Evolutionary conservation across 768 basidiomycete species (phyloP).

Genomic region (Clitopilus passeckerianus): DNA sequence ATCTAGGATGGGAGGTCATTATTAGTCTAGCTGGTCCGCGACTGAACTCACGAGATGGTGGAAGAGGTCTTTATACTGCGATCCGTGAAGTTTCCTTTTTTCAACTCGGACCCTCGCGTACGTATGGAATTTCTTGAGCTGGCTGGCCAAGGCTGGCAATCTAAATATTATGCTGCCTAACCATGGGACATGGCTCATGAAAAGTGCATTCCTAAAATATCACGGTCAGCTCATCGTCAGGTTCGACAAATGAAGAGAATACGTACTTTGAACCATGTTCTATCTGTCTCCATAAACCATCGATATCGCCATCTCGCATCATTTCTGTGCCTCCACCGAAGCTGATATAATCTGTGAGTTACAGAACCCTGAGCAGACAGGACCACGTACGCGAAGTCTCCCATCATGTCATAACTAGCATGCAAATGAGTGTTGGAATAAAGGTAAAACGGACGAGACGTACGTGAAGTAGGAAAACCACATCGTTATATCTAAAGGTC

Average conservation of each 20-base stretch:
- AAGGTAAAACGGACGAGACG: conserved; percentile 11
- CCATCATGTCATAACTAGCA: conserved; percentile 38
- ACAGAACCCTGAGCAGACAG: neutral
- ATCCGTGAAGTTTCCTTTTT: conserved; percentile 30
- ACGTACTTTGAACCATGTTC: conserved; percentile 38
- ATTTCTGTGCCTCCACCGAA: conserved; percentile 20
- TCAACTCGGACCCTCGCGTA: conserved; percentile 33
- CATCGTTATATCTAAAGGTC: conserved; percentile 23
- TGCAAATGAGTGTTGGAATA: neutral
- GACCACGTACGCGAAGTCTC: conserved; percentile 22
- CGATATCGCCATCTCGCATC: conserved; percentile 34
- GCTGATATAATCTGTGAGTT: neutral
- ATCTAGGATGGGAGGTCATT: conserved; percentile 18
- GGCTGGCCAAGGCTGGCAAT: conserved; percentile 28
- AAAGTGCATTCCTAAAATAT: conserved; percentile 29
- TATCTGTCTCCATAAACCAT: conserved; percentile 37
- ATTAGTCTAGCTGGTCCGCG: neutral
- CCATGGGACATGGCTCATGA: conserved; percentile 46
- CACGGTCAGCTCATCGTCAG: neutral
- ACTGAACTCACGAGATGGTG: conserved; percentile 26
- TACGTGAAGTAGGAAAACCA: conserved; percentile 38
- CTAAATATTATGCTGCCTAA: conserved; percentile 31
- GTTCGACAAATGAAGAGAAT: neutral
- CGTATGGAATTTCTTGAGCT: conserved; percentile 33
- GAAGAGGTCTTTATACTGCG: conserved; percentile 32